Base-by-base conservation (phyloP, 345 rosid genomes). In the Noccaea bulbosa region DNA sequence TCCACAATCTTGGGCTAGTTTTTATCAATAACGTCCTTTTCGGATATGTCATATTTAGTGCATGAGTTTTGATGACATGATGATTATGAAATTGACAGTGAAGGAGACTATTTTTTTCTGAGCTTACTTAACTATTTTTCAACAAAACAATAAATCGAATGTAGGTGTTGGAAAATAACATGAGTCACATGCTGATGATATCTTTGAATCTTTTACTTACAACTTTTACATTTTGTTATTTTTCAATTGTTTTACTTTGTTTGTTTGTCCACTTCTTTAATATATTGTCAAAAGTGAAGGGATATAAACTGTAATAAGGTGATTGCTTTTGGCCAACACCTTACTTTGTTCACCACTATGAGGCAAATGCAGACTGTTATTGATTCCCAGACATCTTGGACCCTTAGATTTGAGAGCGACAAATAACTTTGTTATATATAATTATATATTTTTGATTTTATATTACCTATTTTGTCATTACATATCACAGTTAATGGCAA, bases 371-470 rank as follows among this genome's bases (percentile, higher is more conserved):
- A 49, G 67, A 70, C 79, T 76, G 71, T 70, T 64, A 62, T 76
- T 63, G 79, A 76, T 76, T 76, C 79, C 75, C 71, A 76, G 57
- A 76, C 79, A 69, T 63, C 69, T 54, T 49, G 71, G 75, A 76
- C 79, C 75, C 75, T 60, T 53, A 39, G 38, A 59, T 74, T 24
- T 58, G 66, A 69, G 37, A 55, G 71, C 64, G 71, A 70, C 71
- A 20, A 54, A 16, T 55, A 38, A 38, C 33, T 20, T 76, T 69
- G 7, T 56, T 33, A 62, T 55, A 32, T 10, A 54, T 38, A 46
- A 11, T 5, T 20, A 34, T 34, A 6, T 5, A 4, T 20, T 14
- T 44, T 54, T 20, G 1, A 11, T 61, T 5, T 41, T 16, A 40
- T 20, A 60, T 35, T 35, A 57, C 51, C 1, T 14, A 15, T 30